Base-by-base conservation (phyloP, 441 rosid genomes). In the Jatropha multifida region DNA sequence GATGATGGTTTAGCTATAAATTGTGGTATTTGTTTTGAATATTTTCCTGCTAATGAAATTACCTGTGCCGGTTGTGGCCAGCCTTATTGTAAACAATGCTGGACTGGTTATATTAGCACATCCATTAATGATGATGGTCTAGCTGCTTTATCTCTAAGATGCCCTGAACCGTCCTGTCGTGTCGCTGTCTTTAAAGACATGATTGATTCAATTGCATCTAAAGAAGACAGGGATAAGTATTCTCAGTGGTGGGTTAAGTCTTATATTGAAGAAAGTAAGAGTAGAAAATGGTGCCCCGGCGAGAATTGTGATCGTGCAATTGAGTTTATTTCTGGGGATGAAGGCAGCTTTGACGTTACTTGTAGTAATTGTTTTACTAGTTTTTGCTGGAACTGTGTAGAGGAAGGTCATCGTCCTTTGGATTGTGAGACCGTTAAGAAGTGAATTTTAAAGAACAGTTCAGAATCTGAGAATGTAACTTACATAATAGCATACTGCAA, bases 331-430 rank as follows among this genome's bases (percentile, higher is more conserved):
- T 52, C 80, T 59, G 23, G 90, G 81, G 40, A 49, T 51, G 8
- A 83, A 51, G 86, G 78, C 60, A 84, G 73, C 37, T 85, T 75
- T 17, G 89, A 90, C 79, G 91, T 90, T 68, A 75, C 84, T 52
- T 90, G 97, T 56, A 90, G 95, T 76, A 73, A 26, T 20, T 92
- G 94, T 71, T 86, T 86, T 0, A 65, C 80, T 77, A 81, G 81
- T 37, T 90, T 92, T 76, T 93, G 94, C 83, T 93, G 93, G 93
- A 90, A 80, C 56, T 91, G 97, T 70, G 74, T 74, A 20, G 87
- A 91, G 83, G 96, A 93, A 83, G 86, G 87, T 58, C 97, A 91
- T 75, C 93, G 97, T 72, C 98, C 95, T 1, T 88, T 93, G 69
- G 91, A 88, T 77, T 93, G 95, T 74, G 84, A 71, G 44, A 90